Percentiles rank a stretch among this genome's conserved stretches.
phyloP scores from a whole-genome alignment of 768 basidiomycete genomes.

The Amanita jacksonii region DNA sequence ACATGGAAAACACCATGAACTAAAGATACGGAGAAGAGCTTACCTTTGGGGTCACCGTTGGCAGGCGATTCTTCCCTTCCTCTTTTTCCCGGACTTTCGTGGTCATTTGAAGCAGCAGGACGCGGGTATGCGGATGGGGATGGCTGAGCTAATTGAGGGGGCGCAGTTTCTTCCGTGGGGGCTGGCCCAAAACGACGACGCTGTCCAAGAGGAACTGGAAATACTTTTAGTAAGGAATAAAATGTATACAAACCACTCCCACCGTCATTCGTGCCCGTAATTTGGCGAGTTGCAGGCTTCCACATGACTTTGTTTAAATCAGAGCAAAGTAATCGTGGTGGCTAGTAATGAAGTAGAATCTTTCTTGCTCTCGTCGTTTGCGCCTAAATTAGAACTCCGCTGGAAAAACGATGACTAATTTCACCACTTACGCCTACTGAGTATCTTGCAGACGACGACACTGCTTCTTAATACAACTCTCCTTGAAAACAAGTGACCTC shows the following conservation, averaged over 20 bases:
- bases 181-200: conserved; percentile 90
- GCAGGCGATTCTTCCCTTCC: conserved; percentile 61
- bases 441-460: no score
- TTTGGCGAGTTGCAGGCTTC: conserved; percentile 82
- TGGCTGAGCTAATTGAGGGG: conserved; percentile 81
- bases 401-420: conserved; percentile 10
- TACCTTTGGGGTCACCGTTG: conserved; percentile 62
- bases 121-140: conserved; percentile 83
- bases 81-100: conserved; percentile 46
- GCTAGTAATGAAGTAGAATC: conserved; percentile 19
- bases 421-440: background rate
- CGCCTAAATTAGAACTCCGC: conserved; percentile 21
- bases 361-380: conserved; percentile 2
- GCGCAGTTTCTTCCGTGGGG: conserved; percentile 69
- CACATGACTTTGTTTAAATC: conserved; percentile 51
- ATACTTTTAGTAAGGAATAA: conserved; percentile 11
- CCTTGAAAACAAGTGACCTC: conserved; percentile 1
- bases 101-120: conserved; percentile 38
- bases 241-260: conserved; percentile 16
- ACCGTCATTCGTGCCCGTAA: conserved; percentile 93
- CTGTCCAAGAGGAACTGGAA: conserved; percentile 67
- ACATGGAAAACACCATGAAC: conserved; percentile 13
- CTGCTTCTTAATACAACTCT: no score
- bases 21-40: conserved; percentile 28
- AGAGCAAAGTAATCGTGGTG: conserved; percentile 21